Evolutionary conservation across 768 basidiomycete genomes (phyloP).

Genomic region (Naematelia aurantialba): DNA sequence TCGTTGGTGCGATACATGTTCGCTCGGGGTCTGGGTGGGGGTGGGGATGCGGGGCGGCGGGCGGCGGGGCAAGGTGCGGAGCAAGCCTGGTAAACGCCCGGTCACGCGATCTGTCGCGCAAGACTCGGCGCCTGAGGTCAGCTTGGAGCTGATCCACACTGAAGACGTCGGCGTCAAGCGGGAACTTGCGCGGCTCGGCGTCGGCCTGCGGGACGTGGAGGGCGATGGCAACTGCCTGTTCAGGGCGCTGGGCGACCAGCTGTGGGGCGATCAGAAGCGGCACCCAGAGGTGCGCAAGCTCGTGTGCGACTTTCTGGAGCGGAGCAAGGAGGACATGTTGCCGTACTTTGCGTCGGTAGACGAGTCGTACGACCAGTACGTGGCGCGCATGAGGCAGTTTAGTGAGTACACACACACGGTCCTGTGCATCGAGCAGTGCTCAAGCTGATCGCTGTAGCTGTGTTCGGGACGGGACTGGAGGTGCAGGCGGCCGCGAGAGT

Average conservation of each 20-base stretch:
- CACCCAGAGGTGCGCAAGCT: conserved; percentile 35
- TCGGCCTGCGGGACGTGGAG: conserved; percentile 33
- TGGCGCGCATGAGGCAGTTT: conserved; percentile 31
- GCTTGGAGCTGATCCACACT: neutral
- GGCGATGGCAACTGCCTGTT: conserved; percentile 45
- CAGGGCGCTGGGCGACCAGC: conserved; percentile 35
- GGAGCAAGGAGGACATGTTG: conserved; percentile 28
- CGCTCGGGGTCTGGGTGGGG: too few species aligned
- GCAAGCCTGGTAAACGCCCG: neutral
- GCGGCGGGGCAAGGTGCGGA: neutral
- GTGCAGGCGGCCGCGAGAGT: conserved; percentile 37
- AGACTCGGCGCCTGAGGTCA: neutral
- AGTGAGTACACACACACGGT: too few species aligned
- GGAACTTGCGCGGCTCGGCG: conserved; percentile 20
- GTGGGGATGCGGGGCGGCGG: neutral
- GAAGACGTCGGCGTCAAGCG: conserved; percentile 13
- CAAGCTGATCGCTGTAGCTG: conserved; percentile 15
- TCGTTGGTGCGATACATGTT: too few species aligned
- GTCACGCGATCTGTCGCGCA: neutral
- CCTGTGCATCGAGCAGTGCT: neutral
- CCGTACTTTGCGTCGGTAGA: conserved; percentile 1
- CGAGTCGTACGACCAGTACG: conserved; percentile 36
- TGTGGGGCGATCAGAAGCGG: conserved; percentile 35
- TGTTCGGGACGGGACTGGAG: conserved; percentile 40
- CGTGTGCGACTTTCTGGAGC: conserved; percentile 40